Percentiles rank a stretch among this genome's conserved stretches.
Evolutionary conservation across 1,284 basidiomycete species (phyloP).

Genomic region (Tilletia horrida): DNA sequence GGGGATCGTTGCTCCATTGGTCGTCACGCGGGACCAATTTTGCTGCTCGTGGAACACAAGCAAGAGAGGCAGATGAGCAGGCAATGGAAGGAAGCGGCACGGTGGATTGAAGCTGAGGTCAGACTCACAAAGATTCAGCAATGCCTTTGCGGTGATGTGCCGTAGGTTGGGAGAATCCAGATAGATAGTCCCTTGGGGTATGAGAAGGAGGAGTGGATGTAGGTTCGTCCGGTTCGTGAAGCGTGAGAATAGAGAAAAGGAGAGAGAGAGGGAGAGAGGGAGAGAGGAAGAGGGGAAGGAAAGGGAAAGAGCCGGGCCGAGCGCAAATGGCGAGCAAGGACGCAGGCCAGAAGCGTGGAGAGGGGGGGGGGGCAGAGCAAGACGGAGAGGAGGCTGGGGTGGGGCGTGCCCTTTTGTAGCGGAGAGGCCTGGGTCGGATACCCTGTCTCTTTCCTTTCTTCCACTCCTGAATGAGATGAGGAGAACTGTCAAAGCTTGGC

Average conservation of each 20-base stretch:
- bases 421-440: too few relatives aligned
- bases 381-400: too few relatives aligned
- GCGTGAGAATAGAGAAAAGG: neutral
- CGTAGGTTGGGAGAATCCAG: neutral
- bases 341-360: too few relatives aligned
- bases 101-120: neutral
- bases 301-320: too few relatives aligned
- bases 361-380: too few relatives aligned
- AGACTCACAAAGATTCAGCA: neutral
- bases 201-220: neutral
- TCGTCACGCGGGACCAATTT: neutral
- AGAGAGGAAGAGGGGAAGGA: neutral
- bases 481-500: too few relatives aligned
- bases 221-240: slow-evolving; percentile 16
- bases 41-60: neutral
- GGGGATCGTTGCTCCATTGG: neutral
- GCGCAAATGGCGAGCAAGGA: too few relatives aligned
- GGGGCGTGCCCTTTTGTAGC: too few relatives aligned
- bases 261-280: neutral
- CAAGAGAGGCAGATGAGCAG: neutral
- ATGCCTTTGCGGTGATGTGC: neutral
- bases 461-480: too few relatives aligned
- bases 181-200: neutral
- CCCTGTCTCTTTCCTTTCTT: too few relatives aligned
- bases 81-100: neutral